Evolutionary conservation across 345 rosid species (phyloP), one percentile per base, ranked within the genome.

Genomic region (Gossypium australe): DNA sequence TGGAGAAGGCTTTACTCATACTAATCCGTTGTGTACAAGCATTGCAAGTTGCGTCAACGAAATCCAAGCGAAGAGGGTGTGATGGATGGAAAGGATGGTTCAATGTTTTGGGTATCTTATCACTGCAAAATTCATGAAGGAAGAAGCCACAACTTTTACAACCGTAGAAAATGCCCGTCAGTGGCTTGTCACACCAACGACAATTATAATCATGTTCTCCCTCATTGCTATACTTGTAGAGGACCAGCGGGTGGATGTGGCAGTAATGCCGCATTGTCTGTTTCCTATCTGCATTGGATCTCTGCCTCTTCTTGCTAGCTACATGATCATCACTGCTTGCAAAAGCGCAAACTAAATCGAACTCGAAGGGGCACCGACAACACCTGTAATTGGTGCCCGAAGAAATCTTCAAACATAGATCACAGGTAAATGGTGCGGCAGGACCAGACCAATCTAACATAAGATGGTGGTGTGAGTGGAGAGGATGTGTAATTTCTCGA

Each of bases 71-170:
- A 70, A 70, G 73, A 51, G 27, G 44, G 29, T 70, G 73, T 3
- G 27, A n/a, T 51, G 61, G 61, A 53, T 70, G 73, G 41, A 70
- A 70, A 70, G 61, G 61, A 70, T 70, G 73, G 48, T 29, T 52
- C 61, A 70, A 38, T 6, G 27, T 53, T n/a, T 52, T 68, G 0
- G 44, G 71, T 3, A 67, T 49, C 71, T 67, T 67, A 25, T 48
- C 18, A 3, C 7, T 2, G 18, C 73, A 70, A 29, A 17, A 29
- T 29, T 34, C 27, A 51, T 70, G 73, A 5, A 70, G 48, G 48
- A 17, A 70, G 47, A 51, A 53, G n/a, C 14, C 48, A 38, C 62
- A 70, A 11, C 27, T 17, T 51, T 51, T 51, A 29, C 73, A 51
- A 52, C 73, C 73, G 34, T 70, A 29, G 48, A 34, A 29, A 10